Evolutionary conservation across 352 stramenopile genomes (phyloP), one percentile per base, ranked within the genome.

Genomic region (Pythium grandisporangium): DNA sequence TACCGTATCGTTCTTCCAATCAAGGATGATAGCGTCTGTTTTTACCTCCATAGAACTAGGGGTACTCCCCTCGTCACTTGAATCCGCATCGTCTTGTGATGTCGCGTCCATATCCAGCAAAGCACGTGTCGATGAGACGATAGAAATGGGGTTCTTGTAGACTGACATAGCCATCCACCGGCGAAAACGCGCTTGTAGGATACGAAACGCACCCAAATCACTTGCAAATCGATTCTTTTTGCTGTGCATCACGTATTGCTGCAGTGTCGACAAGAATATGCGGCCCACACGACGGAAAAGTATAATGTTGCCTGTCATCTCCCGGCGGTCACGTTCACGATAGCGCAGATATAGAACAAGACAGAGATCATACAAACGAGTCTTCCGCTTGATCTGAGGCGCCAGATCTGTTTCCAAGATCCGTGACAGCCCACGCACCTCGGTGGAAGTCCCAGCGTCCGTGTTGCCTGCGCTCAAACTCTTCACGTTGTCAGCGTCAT

Each of bases 341-440:
- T 51, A 69, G 11, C 48, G 46, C 36, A 69, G 38, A 30, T 59
- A 69, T 24, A 62, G 35, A 23, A 49, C 32, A 10, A 69, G 44
- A 43, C 59, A 63, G 10, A 65, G 51, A 14, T 69, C 59, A 26
- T 69, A 62, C 6, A 63, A 45, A n/a, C 45, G 44, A n/a, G 50
- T 59, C 42, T 65, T 69, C 42, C 54, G 54, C 34, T 65, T 58
- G 48, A 69, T 59, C 44, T 53, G 51, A 11, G 55, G 41, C 2
- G 49, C 55, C 8, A 69, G 29, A 10, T 30, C 36, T 13, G 59
- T 65, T 27, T 64, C 54, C 54, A 65, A 65, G 29, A 69, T 64
- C 17, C 54, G 45, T n/a, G 54, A 59, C 19, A 69, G 55, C 27
- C 38, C 24, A 10, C 44, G 54, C 0, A 49, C 13, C 6, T 61